Percentiles rank a stretch among this genome's conserved stretches.
Evolutionary conservation across 106 monocot species (phyloP).

Genomic region (Acorus gramineus): DNA sequence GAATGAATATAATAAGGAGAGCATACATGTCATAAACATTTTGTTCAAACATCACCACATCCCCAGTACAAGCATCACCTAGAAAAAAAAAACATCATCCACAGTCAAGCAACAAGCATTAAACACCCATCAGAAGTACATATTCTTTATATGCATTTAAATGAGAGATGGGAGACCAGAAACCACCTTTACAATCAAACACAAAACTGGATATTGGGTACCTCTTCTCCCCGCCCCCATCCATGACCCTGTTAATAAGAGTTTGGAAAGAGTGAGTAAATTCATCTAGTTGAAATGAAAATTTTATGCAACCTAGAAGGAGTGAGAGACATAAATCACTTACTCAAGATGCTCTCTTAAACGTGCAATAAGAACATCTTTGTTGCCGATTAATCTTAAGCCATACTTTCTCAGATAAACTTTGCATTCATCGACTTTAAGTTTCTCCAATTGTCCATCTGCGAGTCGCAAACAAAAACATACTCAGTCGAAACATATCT

Average conservation of each 20-base stretch:
- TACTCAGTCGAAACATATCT: neutral
- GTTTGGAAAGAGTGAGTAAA: neutral
- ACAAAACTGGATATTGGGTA: conserved; percentile 66
- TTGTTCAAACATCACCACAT: conserved; percentile 84
- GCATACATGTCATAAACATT: conserved; percentile 63
- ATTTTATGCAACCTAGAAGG: neutral
- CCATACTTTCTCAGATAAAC: conserved; percentile 66
- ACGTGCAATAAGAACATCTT: conserved; percentile 39
- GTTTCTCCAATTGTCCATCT: conserved; percentile 58
- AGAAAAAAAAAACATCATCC: neutral
- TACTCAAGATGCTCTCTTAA: conserved; percentile 70
- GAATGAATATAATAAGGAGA: neutral
- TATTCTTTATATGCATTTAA: neutral
- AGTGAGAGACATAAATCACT: neutral
- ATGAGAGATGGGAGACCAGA: neutral
- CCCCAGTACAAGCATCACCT: conserved; percentile 89
- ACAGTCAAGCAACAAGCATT: neutral
- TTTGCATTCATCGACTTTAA: conserved; percentile 73
- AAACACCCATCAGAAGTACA: neutral
- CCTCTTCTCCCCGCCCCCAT: conserved; percentile 60
- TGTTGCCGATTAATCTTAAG: conserved; percentile 65
- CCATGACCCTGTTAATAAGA: conserved; percentile 32
- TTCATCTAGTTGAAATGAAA: neutral
- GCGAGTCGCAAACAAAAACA: conserved; percentile 4
- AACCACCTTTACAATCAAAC: conserved; percentile 71